Percentiles rank a stretch among this genome's conserved stretches.
These are phyloP conservation scores for Rhodomyrtus psidioides DNA, from an alignment of 441 rosid species.

Conservation along the genomic window DNA sequence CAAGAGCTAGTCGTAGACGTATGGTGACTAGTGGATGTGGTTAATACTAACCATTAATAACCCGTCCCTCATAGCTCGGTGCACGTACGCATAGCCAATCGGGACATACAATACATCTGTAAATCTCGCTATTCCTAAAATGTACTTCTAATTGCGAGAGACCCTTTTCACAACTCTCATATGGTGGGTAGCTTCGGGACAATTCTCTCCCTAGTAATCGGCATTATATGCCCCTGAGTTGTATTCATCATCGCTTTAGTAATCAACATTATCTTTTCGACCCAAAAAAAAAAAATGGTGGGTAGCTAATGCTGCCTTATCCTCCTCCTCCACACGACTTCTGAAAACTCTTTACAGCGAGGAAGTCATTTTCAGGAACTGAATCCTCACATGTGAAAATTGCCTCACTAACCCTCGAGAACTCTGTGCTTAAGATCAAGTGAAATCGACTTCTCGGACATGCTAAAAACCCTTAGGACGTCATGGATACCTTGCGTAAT, in stretches of 20 bases:
- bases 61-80: neutral
- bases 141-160: neutral
- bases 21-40: neutral
- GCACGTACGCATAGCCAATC: neutral
- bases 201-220: too few relatives aligned
- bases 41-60: neutral
- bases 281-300: neutral
- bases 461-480: neutral
- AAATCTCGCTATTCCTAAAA: neutral
- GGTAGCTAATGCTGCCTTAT: neutral
- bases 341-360: too few relatives aligned
- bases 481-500: neutral
- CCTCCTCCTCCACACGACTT: too few relatives aligned
- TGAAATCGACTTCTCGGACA: too few relatives aligned
- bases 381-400: too few relatives aligned
- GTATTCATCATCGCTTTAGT: too few relatives aligned
- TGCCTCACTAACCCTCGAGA: too few relatives aligned
- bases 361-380: too few relatives aligned
- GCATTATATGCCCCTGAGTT: too few relatives aligned
- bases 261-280: too few relatives aligned
- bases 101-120: neutral
- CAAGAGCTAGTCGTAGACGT: neutral
- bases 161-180: neutral
- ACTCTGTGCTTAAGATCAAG: too few relatives aligned
- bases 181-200: neutral